Base-by-base conservation (phyloP, 352 stramenopile species). In the Pythium pyrilobum region DNA sequence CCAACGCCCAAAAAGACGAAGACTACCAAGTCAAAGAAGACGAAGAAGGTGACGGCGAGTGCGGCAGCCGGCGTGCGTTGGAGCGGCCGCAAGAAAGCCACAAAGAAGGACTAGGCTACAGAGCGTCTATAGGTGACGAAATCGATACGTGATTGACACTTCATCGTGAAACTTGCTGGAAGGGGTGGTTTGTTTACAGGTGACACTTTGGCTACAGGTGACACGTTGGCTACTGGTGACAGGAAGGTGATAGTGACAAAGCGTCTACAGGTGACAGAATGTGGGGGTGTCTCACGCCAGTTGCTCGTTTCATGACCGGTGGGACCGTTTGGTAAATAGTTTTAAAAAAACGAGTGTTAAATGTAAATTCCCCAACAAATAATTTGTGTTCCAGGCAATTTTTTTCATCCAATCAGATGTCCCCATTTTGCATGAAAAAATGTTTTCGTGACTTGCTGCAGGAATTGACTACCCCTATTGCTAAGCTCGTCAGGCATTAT, bases 341-440 rank as follows among this genome's bases (percentile, higher is more conserved):
- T 44, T 23, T 29, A 44, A 44, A 34, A 44, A 44, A 8, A n/a
- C 38, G 38, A 44, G 38, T 29, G 38, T 44, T 18, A 44, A 44
- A 44, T 44, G 38, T 44, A 44, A 44, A 44, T 44, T 44, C 25
- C 38, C 38, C 38, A 13, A 36, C 31, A 13, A 13, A 36, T 36
- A 36, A n/a, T n/a, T n/a, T n/a, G 31, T 36, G 31, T 13, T 36
- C 31, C 31, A 13, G 12, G 15, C 18, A 42, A 42, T 42, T n/a
- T n/a, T n/a, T n/a, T n/a, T n/a, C n/a, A n/a, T n/a, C n/a, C n/a
- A n/a, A n/a, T n/a, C n/a, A n/a, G n/a, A n/a, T n/a, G n/a, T n/a
- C n/a, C n/a, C n/a, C n/a, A n/a, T n/a, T n/a, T n/a, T n/a, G n/a
- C n/a, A n/a, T n/a, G n/a, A n/a, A n/a, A n/a, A n/a, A n/a, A n/a